A percentile compares a stretch with the other conserved stretches of the same genome.
These are phyloP conservation scores for Aureobasidium sp. DNA, from an alignment of 2,329 filamentous ascomycete species.

Conservation along the genomic window DNA sequence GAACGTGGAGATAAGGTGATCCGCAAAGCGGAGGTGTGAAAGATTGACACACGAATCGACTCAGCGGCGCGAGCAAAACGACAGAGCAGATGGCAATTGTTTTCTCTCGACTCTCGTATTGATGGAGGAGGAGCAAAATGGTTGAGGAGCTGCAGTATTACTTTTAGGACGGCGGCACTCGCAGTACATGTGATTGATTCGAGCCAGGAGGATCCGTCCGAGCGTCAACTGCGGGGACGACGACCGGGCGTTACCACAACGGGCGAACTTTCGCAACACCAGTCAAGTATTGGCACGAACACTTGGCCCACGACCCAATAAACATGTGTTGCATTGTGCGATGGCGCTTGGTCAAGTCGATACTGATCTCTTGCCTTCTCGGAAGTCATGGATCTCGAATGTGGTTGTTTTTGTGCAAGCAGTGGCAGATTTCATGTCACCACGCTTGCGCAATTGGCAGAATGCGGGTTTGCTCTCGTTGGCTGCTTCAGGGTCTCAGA, in stretches of 20 bases:
- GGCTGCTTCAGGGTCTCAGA: constrained; percentile 11
- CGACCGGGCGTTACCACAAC: constrained; percentile 3
- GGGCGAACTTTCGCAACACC: constrained; percentile 1
- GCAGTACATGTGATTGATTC: constrained; percentile 10
- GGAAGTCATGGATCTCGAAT: neutral
- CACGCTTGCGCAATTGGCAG: neutral
- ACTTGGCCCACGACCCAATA: constrained; percentile 2
- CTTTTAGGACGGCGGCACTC: constrained; percentile 8
- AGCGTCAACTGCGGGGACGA: constrained; percentile 8
- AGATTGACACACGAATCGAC: neutral
- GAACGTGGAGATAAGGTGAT: constrained; percentile 11
- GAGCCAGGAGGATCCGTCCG: constrained; percentile 6
- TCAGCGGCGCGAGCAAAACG: neutral
- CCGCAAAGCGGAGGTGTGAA: neutral
- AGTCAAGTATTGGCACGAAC: constrained; percentile 7
- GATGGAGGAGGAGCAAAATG: constrained; percentile 2
- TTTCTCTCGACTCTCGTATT: neutral
- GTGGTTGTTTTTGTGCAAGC: neutral
- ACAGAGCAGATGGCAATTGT: neutral
- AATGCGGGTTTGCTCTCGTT: neutral
- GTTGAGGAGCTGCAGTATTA: constrained; percentile 12
- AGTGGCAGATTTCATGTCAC: neutral
- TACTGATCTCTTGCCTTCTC: neutral
- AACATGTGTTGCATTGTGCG: neutral
- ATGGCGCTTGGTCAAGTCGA: neutral